A percentile compares a stretch with the other conserved stretches of the same genome.
Evolutionary conservation across 257 asterid genomes (phyloP).

Genomic region (Solanum bulbocastanum): DNA sequence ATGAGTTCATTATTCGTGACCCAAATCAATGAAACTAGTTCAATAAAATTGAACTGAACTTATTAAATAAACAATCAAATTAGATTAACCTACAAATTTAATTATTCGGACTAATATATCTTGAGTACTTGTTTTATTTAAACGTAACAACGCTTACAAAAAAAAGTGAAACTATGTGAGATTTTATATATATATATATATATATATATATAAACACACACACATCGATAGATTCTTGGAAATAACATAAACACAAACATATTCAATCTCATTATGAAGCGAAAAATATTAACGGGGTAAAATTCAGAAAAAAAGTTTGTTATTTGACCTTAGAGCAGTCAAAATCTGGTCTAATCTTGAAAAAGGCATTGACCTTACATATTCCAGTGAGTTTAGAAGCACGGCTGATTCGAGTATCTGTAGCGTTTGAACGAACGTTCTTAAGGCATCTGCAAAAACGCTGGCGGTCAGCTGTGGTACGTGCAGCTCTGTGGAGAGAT

Average conservation of each 20-base stretch:
- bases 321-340: conserved; percentile 9
- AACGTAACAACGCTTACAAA: not conserved
- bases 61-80: not conserved
- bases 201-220: no score
- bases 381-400: conserved; percentile 1
- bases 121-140: no score
- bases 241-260: not conserved
- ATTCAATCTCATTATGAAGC: not conserved
- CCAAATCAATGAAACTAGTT: not conserved
- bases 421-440: not conserved
- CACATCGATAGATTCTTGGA: not conserved
- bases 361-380: not conserved
- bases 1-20: not conserved
- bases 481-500: not conserved
- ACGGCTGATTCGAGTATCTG: not conserved
- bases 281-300: no score
- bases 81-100: not conserved
- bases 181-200: no score
- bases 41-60: not conserved
- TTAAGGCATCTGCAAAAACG: conserved; percentile 2
- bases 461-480: not conserved
- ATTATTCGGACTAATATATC: not conserved
- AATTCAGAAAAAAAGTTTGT: not conserved
- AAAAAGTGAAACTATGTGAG: not conserved
- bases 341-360: not conserved